These are phyloP conservation scores for Hypseocharis bilobata DNA, from an alignment of 441 rosid genomes.

Conservation along the genomic window DNA sequence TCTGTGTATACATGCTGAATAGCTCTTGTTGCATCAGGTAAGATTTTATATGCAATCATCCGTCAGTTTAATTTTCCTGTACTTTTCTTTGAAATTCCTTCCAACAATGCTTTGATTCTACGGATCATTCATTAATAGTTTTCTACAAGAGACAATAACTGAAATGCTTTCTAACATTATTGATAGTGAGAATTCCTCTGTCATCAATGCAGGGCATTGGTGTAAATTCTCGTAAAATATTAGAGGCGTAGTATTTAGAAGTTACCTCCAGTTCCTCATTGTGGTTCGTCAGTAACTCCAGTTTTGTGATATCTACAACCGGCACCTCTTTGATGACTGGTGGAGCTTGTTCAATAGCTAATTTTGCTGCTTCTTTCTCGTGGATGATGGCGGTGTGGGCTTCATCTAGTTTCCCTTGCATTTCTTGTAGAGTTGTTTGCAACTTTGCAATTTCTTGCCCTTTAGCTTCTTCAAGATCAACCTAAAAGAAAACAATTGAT, in stretches of 20 bases:
- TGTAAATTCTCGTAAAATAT: not conserved
- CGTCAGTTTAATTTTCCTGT: not conserved
- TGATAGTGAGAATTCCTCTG: not conserved
- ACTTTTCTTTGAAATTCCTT: not conserved
- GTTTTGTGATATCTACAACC: slow-evolving; percentile 42
- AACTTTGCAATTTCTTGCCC: slow-evolving; percentile 46
- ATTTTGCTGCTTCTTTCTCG: slow-evolving; percentile 53
- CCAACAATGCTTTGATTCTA: not conserved
- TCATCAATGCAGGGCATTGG: not conserved
- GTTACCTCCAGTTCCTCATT: slow-evolving; percentile 45
- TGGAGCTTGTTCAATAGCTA: slow-evolving; percentile 56
- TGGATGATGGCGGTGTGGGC: slow-evolving; percentile 32
- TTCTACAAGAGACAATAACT: not conserved
- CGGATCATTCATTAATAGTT: not conserved
- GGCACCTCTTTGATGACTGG: slow-evolving; percentile 58
- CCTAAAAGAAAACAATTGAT: slow-evolving; percentile 26
- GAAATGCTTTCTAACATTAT: not conserved
- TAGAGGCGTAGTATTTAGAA: not conserved
- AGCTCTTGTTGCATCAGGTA: not conserved
- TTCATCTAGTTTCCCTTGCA: slow-evolving; percentile 46
- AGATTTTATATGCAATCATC: not conserved
- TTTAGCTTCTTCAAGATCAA: slow-evolving; percentile 66
- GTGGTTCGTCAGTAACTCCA: slow-evolving; percentile 36
- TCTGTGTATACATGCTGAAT: not conserved
- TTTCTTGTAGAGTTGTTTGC: slow-evolving; percentile 36